Evolutionary conservation across 352 stramenopile genomes (phyloP).

Genomic region (Globisporangium rhizosaccharum): DNA sequence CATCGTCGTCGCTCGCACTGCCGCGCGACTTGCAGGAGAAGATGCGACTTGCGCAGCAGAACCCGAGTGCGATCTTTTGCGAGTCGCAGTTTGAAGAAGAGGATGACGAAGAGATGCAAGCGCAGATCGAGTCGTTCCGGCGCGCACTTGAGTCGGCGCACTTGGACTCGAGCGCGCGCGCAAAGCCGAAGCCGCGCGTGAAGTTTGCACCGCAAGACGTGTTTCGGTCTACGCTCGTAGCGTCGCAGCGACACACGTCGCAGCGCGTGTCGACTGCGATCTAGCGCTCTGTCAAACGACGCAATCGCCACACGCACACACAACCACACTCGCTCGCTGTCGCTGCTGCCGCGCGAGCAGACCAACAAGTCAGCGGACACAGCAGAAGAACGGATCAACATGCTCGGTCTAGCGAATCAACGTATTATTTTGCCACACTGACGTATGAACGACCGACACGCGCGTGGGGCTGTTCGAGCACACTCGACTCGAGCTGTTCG

Average conservation of each 20-base stretch:
- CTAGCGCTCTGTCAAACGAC: background rate
- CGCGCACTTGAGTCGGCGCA: conserved; percentile 73
- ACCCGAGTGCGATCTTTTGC: conserved; percentile 73
- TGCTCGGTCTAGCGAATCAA: background rate
- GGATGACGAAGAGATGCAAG: conserved; percentile 69
- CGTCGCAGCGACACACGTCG: conserved; percentile 17
- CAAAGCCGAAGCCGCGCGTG: conserved; percentile 60
- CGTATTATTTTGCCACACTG: background rate
- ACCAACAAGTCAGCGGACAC: no score
- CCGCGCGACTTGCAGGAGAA: conserved; percentile 47
- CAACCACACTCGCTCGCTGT: background rate
- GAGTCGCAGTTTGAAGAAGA: conserved; percentile 83
- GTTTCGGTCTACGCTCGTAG: conserved; percentile 47
- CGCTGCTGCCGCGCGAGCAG: no score
- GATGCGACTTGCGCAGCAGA: conserved; percentile 55
- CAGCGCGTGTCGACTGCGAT: conserved; percentile 16
- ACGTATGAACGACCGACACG: no score
- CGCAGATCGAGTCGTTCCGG: conserved; percentile 74
- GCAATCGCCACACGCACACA: background rate
- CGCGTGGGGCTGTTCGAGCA: no score
- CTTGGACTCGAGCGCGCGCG: conserved; percentile 38
- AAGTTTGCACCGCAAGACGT: conserved; percentile 68
- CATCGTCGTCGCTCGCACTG: conserved; percentile 1
- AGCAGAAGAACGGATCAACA: background rate
- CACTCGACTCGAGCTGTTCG: no score